These are phyloP conservation scores for Mucor saturninus DNA, from an alignment of 371 early-diverging fungal species.

Conservation along the genomic window DNA sequence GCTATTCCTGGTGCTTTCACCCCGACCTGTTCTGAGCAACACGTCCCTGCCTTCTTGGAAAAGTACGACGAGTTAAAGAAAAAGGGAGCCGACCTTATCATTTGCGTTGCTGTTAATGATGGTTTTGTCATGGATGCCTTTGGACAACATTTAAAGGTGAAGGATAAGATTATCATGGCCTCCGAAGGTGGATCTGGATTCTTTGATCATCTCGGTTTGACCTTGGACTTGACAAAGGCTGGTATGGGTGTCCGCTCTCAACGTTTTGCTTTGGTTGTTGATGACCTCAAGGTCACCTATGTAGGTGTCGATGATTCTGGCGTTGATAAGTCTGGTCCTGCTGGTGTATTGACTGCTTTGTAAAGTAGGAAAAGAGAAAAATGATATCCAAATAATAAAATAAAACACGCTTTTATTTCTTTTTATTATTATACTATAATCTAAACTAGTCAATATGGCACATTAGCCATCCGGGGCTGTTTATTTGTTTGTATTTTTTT, in stretches of 20 bases:
- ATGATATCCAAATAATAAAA: neutral
- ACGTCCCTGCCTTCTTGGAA: slow-evolving; percentile 70
- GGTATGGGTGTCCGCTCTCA: slow-evolving; percentile 53
- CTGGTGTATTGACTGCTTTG: slow-evolving; percentile 33
- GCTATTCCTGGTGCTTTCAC: slow-evolving; percentile 85
- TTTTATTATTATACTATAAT: neutral
- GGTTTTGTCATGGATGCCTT: slow-evolving; percentile 81
- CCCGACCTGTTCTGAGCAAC: slow-evolving; percentile 79
- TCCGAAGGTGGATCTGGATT: slow-evolving; percentile 73
- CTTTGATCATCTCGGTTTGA: slow-evolving; percentile 66
- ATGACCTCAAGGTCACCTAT: slow-evolving; percentile 72
- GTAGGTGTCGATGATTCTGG: slow-evolving; percentile 70
- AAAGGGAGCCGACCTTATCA: slow-evolving; percentile 72
- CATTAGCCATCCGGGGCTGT: too few relatives aligned
- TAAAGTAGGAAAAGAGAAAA: neutral
- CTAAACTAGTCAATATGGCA: neutral
- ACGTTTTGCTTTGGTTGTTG: slow-evolving; percentile 78
- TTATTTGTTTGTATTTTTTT: neutral
- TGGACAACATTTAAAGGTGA: slow-evolving; percentile 58
- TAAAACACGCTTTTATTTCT: neutral
- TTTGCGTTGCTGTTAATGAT: slow-evolving; percentile 65
- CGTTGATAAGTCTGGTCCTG: slow-evolving; percentile 41
- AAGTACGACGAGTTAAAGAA: slow-evolving; percentile 59
- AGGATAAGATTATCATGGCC: slow-evolving; percentile 72
- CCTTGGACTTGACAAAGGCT: slow-evolving; percentile 51